Evolutionary conservation across 176 grass and related monocot genomes (phyloP).

Genomic region (Ensete glaucum): DNA sequence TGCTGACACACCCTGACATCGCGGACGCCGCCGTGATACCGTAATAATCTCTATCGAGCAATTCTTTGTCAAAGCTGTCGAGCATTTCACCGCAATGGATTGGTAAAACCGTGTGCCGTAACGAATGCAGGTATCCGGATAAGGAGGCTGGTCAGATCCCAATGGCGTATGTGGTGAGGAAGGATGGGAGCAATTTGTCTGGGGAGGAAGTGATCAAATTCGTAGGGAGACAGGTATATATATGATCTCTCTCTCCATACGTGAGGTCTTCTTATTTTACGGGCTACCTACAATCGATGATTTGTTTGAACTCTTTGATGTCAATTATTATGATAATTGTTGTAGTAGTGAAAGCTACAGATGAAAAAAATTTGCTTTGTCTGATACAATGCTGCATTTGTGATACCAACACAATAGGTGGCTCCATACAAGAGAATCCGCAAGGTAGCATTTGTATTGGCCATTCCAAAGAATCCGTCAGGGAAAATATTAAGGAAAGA

Average conservation of each 20-base stretch:
- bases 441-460: constrained; percentile 55
- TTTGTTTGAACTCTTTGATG: too few species aligned
- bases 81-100: neutral
- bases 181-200: constrained; percentile 58
- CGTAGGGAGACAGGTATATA: constrained; percentile 56
- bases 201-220: constrained; percentile 57
- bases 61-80: neutral
- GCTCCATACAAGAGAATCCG: constrained; percentile 91
- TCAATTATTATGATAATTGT: too few species aligned
- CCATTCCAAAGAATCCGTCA: constrained; percentile 88
- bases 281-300: too few species aligned
- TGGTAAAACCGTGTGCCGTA: neutral
- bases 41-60: constrained; percentile 19
- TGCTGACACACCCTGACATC: constrained; percentile 61
- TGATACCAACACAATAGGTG: constrained; percentile 33
- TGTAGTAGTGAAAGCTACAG: too few species aligned
- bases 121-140: constrained; percentile 56
- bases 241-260: too few species aligned
- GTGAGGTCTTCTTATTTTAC: too few species aligned
- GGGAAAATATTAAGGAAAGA: constrained; percentile 94
- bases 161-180: constrained; percentile 79
- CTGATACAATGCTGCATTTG: neutral
- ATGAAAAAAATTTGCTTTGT: too few species aligned
- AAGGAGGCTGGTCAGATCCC: constrained; percentile 69
- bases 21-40: constrained; percentile 69